Evolutionary conservation across 345 rosid genomes (phyloP), one percentile per base, ranked within the genome.

Genomic region (Citrus sinensis): DNA sequence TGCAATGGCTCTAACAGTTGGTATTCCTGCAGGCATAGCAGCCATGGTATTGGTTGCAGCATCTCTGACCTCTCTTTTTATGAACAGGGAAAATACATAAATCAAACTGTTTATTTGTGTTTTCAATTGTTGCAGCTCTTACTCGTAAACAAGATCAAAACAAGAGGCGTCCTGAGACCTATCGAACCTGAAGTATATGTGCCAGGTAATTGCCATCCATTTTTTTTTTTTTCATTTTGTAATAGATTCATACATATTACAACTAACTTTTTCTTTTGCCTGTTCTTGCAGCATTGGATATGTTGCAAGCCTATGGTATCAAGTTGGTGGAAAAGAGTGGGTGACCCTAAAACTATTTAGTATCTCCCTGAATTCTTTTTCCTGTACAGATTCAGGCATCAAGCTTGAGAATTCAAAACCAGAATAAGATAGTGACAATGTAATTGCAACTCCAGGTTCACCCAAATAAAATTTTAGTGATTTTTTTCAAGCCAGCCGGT

Each of bases 1-100:
- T 22, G 93, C 99, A 65, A 95, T 95, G 99, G 93, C 98, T 68
- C 87, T 91, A 42, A 93, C 99, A 0, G 99, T 95, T 3, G 99
- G 99, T 64, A 83, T 95, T 79, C 93, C 99, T 0, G 97, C 88
- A 34, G 99, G 96, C 58, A 88, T 90, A 78, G 98, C 93, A 83
- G 96, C 94, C 81, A 85, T 93, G 96, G 99, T 94, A 88, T 63
- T 66, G 79, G 22, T 49, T 20, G 22, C 68, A 75, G 24, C 68
- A 49, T 70, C 68, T 40, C 67, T 64, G 20, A 9, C 64, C 19
- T 66, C 24, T 9, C 13, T 66, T 20, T 11, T 58, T 25, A 56
- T 55, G 4, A 17, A 49, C 13, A 25, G 46, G 35, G 63, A n/a
- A 80, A 8, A 29, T 10, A 42, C 30, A 3, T 40, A 24, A 81